These are phyloP conservation scores for Colletotrichum brevisporum DNA, from an alignment of 2,329 filamentous ascomycete species.

Conservation along the genomic window DNA sequence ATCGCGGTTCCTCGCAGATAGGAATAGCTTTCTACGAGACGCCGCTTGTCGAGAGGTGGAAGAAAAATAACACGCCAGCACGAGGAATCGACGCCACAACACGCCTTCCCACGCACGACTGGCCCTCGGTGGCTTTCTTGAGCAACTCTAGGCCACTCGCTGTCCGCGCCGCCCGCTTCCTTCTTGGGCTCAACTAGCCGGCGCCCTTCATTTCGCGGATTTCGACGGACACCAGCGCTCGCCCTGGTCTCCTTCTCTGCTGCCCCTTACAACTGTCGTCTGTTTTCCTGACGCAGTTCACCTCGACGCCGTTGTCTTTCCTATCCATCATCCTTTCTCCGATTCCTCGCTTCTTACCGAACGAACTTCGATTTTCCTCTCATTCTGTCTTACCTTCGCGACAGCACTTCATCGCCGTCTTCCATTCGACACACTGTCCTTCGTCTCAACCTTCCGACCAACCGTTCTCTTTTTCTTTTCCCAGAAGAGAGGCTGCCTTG, in stretches of 20 bases:
- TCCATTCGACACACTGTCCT: constrained; percentile 22
- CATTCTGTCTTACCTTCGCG: constrained; percentile 15
- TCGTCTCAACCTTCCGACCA: constrained; percentile 23
- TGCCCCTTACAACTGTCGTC: constrained; percentile 36
- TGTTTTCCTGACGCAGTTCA: constrained; percentile 13
- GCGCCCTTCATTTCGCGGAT: constrained; percentile 37
- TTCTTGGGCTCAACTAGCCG: constrained; percentile 32
- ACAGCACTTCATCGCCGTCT: constrained; percentile 21
- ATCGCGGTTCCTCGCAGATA: neutral
- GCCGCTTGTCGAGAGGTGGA: neutral
- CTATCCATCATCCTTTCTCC: constrained; percentile 28
- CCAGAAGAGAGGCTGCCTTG: constrained; percentile 37
- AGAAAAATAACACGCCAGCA: constrained; percentile 11
- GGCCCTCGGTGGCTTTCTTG: constrained; percentile 4
- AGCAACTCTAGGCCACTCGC: constrained; percentile 23
- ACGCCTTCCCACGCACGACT: constrained; percentile 8
- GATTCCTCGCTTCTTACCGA: constrained; percentile 30
- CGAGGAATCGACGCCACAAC: constrained; percentile 34
- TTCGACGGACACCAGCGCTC: constrained; percentile 26
- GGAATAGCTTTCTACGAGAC: no score
- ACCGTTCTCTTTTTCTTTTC: constrained; percentile 30
- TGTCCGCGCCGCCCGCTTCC: constrained; percentile 36
- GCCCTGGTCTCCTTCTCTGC: constrained; percentile 22
- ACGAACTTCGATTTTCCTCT: constrained; percentile 7
- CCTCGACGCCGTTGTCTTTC: constrained; percentile 21